These are phyloP conservation scores for Macaranga tanarius DNA, from an alignment of 441 rosid genomes.

Conservation along the genomic window DNA sequence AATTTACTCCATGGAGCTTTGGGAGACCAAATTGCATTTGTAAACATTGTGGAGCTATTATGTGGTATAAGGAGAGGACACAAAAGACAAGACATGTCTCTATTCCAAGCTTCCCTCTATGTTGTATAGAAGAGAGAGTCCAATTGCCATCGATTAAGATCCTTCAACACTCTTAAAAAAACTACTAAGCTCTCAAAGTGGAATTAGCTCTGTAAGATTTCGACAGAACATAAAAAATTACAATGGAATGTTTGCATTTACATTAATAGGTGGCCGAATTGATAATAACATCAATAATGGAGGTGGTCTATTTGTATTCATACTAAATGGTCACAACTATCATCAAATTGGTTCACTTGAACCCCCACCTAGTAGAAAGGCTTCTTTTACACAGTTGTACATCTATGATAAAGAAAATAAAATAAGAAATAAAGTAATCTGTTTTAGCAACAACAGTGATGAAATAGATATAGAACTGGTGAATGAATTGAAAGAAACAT, in stretches of 20 bases:
- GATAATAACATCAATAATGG: not conserved
- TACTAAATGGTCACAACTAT: not conserved
- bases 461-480: not conserved
- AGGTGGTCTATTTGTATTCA: not conserved
- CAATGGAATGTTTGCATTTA: constrained; percentile 2
- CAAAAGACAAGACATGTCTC: not conserved
- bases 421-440: not conserved
- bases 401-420: not conserved
- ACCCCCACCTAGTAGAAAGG: not conserved
- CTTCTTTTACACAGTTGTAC: constrained; percentile 1
- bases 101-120: not conserved
- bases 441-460: not conserved
- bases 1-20: not conserved
- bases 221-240: not conserved
- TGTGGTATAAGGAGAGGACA: not conserved
- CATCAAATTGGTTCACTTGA: not conserved
- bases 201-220: not conserved
- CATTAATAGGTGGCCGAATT: not conserved
- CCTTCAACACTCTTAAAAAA: not conserved
- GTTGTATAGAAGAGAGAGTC: too few relatives aligned
- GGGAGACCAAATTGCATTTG: not conserved
- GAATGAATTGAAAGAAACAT: constrained; percentile 1
- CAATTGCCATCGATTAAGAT: not conserved
- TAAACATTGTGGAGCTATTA: not conserved
- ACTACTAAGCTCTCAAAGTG: not conserved